These are phyloP conservation scores for Whalleya microplaca DNA, from an alignment of 2,329 filamentous ascomycete genomes.

Conservation along the genomic window DNA sequence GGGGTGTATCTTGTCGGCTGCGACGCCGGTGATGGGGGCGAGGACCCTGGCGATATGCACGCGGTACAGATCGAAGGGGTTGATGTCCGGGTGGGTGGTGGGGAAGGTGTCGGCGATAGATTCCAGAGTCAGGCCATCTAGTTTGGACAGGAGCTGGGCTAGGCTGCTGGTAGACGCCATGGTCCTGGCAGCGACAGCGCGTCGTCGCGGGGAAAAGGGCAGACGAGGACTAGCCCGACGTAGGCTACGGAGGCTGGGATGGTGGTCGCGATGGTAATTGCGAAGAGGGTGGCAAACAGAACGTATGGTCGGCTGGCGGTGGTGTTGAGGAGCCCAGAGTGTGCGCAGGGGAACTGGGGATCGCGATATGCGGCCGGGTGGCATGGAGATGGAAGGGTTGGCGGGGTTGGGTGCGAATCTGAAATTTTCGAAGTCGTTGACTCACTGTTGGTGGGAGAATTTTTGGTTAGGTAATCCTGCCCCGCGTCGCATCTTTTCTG, in stretches of 20 bases:
- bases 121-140: constrained; percentile 17
- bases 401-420: not conserved
- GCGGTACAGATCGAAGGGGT: constrained; percentile 80
- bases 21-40: constrained; percentile 70
- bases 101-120: constrained; percentile 48
- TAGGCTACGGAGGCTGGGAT: not conserved
- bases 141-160: constrained; percentile 15
- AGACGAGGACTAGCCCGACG: not conserved
- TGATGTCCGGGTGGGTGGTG: constrained; percentile 67
- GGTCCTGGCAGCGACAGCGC: constrained; percentile 11
- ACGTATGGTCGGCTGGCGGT: not conserved
- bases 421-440: not conserved
- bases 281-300: not conserved
- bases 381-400: not conserved
- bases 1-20: constrained; percentile 71
- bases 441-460: not conserved
- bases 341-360: too few species aligned
- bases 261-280: not conserved
- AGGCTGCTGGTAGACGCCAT: constrained; percentile 15
- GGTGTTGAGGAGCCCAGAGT: not conserved
- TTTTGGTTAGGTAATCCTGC: not conserved
- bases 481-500: not conserved
- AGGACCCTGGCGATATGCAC: constrained; percentile 74
- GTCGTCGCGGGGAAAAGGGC: constrained; percentile 8
- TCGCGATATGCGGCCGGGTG: not conserved